Evolutionary conservation across 1,284 basidiomycete species (phyloP).

Genomic region (Tilletia indica): DNA sequence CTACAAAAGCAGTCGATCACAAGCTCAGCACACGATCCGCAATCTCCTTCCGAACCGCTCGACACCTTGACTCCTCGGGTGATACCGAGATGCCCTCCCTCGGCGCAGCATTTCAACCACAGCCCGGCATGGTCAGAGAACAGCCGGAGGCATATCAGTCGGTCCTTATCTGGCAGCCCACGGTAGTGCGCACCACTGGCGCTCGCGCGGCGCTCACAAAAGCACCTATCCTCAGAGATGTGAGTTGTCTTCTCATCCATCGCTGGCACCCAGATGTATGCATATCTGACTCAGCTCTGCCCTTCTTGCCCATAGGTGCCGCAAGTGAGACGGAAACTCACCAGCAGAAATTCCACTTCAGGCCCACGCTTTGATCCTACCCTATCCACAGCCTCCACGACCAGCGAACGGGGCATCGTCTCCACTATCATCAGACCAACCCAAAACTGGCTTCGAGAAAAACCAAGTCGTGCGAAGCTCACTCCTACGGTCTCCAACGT

Average conservation of each 20-base stretch:
- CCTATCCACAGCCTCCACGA: neutral
- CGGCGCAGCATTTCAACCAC: conserved; percentile 3
- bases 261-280: neutral
- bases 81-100: conserved; percentile 7
- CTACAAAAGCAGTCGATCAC: neutral
- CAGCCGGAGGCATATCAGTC: conserved; percentile 1
- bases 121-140: neutral
- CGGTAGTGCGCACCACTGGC: neutral
- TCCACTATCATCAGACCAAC: conserved; percentile 19
- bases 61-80: neutral
- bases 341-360: conserved; percentile 19
- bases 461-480: conserved; percentile 22
- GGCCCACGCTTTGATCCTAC: neutral
- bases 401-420: neutral
- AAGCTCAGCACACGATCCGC: neutral
- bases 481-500: neutral
- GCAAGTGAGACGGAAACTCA: conserved; percentile 24
- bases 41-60: neutral
- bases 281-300: neutral
- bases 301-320: conserved; percentile 19
- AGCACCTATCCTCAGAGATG: conserved; percentile 6
- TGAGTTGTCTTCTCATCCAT: neutral
- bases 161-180: conserved; percentile 8
- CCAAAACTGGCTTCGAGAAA: conserved; percentile 26
- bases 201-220: neutral